Percentiles rank a stretch among this genome's conserved stretches.
Conservation (phyloP, 305 asterid genomes). For the Fraxinus ornus region DNA sequence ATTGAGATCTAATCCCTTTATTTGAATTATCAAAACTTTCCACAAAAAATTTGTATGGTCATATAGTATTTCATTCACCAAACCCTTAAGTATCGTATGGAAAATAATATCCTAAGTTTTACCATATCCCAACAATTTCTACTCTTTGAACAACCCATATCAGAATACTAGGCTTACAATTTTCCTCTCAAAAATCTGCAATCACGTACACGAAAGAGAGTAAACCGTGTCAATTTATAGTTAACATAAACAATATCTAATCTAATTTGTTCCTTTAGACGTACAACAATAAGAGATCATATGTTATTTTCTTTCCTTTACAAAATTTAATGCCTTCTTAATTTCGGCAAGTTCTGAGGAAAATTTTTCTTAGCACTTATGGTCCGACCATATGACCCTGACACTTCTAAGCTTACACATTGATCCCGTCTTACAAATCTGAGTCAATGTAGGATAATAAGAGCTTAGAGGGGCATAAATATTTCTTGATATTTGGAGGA, state of each 20-base stretch:
- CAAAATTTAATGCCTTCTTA: background rate
- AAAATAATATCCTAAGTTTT: background rate
- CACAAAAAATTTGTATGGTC: too few species aligned
- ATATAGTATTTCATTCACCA: background rate
- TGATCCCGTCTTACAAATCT: background rate
- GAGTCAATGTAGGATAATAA: conserved; percentile 31
- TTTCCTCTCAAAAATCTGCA: background rate
- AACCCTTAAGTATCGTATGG: background rate
- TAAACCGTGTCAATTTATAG: background rate
- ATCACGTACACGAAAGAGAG: background rate
- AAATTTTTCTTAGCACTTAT: background rate
- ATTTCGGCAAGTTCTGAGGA: background rate
- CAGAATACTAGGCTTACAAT: background rate
- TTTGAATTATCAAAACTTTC: background rate
- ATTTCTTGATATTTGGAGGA: conserved; percentile 57
- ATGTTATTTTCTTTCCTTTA: too few species aligned
- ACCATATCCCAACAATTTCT: background rate
- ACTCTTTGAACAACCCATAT: background rate
- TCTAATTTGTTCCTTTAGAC: background rate
- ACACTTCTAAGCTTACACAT: background rate
- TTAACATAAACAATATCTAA: background rate
- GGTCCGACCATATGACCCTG: background rate
- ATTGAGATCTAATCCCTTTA: background rate
- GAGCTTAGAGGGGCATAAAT: conserved; percentile 48
- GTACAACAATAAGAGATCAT: background rate